These are phyloP conservation scores for grape (Vitis vinifera) DNA, from an alignment of 164 flowering plant genomes.

Conservation along the genomic window DNA sequence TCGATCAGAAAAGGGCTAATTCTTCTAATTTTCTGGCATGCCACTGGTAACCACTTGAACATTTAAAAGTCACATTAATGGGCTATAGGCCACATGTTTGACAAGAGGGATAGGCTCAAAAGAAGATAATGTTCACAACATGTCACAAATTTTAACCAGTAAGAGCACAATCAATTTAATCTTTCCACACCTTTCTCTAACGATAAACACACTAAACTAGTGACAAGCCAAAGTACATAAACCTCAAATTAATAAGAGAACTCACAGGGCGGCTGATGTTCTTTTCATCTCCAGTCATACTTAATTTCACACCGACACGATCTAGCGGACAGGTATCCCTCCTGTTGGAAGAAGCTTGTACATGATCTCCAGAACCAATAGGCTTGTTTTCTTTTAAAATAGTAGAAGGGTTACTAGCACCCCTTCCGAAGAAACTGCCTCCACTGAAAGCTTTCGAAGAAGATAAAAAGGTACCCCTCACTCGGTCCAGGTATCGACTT, in stretches of 20 bases:
- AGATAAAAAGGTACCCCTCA: slow-evolving; percentile 75
- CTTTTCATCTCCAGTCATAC: slow-evolving; percentile 52
- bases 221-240: not conserved
- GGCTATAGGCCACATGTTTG: not conserved
- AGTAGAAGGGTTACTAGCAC: slow-evolving; percentile 33
- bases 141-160: not conserved
- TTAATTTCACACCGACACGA: slow-evolving; percentile 34
- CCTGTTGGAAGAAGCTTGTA: slow-evolving; percentile 39
- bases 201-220: not conserved
- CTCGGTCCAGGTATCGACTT: slow-evolving; percentile 68
- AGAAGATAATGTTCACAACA: not conserved
- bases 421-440: slow-evolving; percentile 68
- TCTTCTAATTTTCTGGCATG: not conserved
- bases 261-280: slow-evolving; percentile 60
- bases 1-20: not conserved
- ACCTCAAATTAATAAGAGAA: slow-evolving; percentile 10
- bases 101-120: not conserved
- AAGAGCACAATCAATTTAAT: not conserved
- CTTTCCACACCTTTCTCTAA: not conserved
- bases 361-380: slow-evolving; percentile 44
- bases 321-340: slow-evolving; percentile 51
- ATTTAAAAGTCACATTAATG: not conserved
- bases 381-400: slow-evolving; percentile 54
- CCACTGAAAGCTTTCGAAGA: slow-evolving; percentile 83
- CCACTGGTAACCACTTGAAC: not conserved